These are phyloP conservation scores for Boletus rubescentipes DNA, from an alignment of 768 basidiomycete species.

Conservation along the genomic window DNA sequence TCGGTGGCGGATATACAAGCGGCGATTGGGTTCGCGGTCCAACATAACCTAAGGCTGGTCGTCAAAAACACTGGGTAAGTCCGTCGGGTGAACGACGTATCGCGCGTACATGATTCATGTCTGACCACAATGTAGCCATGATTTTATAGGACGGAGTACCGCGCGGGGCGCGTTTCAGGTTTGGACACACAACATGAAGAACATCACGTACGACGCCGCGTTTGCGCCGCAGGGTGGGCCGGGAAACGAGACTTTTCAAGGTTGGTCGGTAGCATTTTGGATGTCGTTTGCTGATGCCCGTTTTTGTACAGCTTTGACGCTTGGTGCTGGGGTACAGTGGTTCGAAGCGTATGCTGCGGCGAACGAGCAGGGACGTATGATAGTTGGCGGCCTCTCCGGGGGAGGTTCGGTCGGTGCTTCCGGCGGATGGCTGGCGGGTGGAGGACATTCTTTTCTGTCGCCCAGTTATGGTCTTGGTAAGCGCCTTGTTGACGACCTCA, in stretches of 20 bases:
- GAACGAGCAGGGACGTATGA: conserved; percentile 33
- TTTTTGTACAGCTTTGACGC: conserved; percentile 27
- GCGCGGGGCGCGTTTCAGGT: conserved; percentile 39
- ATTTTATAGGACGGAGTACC: conserved; percentile 40
- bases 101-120: not conserved
- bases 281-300: not conserved
- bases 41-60: conserved; percentile 16
- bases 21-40: conserved; percentile 20
- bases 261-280: not conserved
- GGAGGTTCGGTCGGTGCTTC: conserved; percentile 36
- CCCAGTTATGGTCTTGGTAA: conserved; percentile 44
- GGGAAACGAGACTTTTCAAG: conserved; percentile 1
- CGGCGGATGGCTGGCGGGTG: conserved; percentile 49
- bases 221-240: conserved; percentile 36
- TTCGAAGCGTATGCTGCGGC: conserved; percentile 40
- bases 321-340: conserved; percentile 49
- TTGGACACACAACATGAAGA: conserved; percentile 43
- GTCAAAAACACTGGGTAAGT: conserved; percentile 27
- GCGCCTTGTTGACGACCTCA: not conserved
- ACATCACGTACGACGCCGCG: conserved; percentile 31
- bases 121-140: conserved; percentile 27
- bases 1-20: conserved; percentile 19
- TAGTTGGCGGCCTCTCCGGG: conserved; percentile 42
- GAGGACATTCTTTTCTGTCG: conserved; percentile 43
- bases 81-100: not conserved